Conservation (phyloP, 768 basidiomycete species). For the Pholiota molesta region DNA sequence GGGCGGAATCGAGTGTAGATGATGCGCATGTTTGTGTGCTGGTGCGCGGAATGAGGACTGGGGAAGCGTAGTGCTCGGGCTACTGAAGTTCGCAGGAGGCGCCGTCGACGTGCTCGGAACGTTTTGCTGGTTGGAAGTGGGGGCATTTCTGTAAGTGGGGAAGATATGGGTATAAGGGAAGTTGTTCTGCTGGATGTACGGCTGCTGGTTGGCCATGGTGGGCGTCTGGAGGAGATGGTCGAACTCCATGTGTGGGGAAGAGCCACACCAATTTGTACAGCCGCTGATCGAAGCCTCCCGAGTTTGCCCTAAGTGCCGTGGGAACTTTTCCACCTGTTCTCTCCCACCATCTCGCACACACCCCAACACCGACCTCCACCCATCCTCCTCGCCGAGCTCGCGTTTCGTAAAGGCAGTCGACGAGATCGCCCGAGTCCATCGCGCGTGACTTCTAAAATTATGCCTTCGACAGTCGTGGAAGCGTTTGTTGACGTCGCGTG, state of each 20-base stretch:
- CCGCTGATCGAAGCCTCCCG: slow-evolving; percentile 26
- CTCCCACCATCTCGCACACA: neutral
- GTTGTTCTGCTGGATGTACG: slow-evolving; percentile 20
- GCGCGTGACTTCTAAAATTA: neutral
- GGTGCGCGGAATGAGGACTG: slow-evolving; percentile 60
- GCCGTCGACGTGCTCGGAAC: slow-evolving; percentile 19
- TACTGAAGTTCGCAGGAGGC: slow-evolving; percentile 14
- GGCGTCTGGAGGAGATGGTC: slow-evolving; percentile 4
- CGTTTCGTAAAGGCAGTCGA: neutral
- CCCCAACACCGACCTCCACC: neutral
- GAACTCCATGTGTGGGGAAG: slow-evolving; percentile 21
- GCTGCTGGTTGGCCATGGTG: slow-evolving; percentile 21
- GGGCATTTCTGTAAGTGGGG: slow-evolving; percentile 16
- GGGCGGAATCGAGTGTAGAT: slow-evolving; percentile 84
- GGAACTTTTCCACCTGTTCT: slow-evolving; percentile 11
- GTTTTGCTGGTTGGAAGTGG: slow-evolving; percentile 10
- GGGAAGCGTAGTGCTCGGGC: slow-evolving; percentile 18
- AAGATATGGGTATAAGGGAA: slow-evolving; percentile 10
- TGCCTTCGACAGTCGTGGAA: slow-evolving; percentile 4
- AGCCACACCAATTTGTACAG: slow-evolving; percentile 25
- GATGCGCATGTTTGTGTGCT: slow-evolving; percentile 88
- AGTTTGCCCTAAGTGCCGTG: slow-evolving; percentile 32
- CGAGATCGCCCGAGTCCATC: neutral
- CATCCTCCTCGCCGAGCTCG: neutral
- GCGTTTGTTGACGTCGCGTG: neutral